Conservation (phyloP, 805 yeast species). For the Zygotorulaspora chibaensis region DNA sequence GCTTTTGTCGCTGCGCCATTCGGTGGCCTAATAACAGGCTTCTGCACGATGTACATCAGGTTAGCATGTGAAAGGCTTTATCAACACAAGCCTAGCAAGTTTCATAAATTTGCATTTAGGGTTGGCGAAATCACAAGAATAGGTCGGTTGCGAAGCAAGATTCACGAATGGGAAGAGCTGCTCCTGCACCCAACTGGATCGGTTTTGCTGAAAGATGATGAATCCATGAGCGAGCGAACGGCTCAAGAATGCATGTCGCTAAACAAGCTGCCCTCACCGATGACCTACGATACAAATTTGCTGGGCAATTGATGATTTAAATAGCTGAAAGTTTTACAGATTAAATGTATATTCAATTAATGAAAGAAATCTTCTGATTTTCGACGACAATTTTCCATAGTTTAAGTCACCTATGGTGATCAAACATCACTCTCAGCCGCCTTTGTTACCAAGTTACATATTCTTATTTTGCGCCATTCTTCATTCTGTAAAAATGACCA, state of each 20-base stretch:
- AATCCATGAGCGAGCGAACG: background rate
- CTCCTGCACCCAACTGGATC: background rate
- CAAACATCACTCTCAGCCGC: too few species aligned
- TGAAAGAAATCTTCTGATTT: too few species aligned
- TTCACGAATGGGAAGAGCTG: constrained; percentile 2
- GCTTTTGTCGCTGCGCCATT: constrained; percentile 89
- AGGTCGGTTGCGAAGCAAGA: background rate
- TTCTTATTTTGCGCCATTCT: too few species aligned
- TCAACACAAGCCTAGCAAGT: constrained; percentile 5
- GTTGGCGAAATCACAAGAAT: constrained; percentile 14
- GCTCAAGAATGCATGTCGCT: background rate
- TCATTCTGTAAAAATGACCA: too few species aligned
- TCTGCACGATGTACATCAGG: constrained; percentile 49
- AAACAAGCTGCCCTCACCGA: background rate
- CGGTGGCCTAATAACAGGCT: constrained; percentile 64
- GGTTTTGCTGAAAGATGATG: background rate
- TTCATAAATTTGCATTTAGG: constrained; percentile 4
- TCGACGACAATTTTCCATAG: background rate
- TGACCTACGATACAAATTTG: background rate
- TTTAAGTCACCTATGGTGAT: background rate
- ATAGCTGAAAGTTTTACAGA: background rate
- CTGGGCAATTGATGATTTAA: background rate
- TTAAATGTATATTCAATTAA: background rate
- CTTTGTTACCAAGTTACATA: too few species aligned
- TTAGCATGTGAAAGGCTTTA: constrained; percentile 29